Base-by-base conservation (phyloP, 306 rosid species). In the Gastrolobium villosum region DNA sequence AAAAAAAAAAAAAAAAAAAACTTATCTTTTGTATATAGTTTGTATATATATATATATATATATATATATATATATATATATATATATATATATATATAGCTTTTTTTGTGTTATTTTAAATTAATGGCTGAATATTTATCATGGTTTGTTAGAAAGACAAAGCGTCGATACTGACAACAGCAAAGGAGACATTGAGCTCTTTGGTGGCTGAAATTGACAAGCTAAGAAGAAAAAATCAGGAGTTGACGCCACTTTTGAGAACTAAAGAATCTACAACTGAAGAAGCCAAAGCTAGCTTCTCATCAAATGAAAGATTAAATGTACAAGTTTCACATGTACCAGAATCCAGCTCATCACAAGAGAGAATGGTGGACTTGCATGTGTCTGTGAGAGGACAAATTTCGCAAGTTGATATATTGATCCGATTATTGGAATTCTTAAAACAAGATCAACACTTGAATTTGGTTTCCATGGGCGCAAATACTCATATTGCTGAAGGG, bases 121-220 rank as follows among this genome's bases (percentile, higher is more conserved):
- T 13, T 10, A 72, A 13, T 43, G 69, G 3, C 10, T 72, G 3
- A 72, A 40, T 60, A 64, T 50, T 71, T 52, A 76, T 36, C 44
- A 50, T 78, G 11, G n/a, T 35, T 76, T 63, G 26, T 54, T 61
- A 94, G 98, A 94, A 90, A 88, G 97, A 94, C 78, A 92, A 90
- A 83, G 94, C 89, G 1, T 92, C 98, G 0, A 86, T 94, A 60
- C 92, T 94, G 2, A 83, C 79, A 79, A 63, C 87, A 2, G 91
- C 97, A 26, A 92, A 79, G 87, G 97, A 94, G 72, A 84, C 79
- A 67, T 46, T 94, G 83, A 81, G 76, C 4, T 79, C 86, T 0
- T 86, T 92, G 72, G 76, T 79, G 77, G 88, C 84, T 48, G 90
- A 86, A 83, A 82, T 85, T 13, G 89, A 81, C 3, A 87, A 89